Evolutionary conservation across 1,284 basidiomycete genomes (phyloP), one percentile per base, ranked within the genome.

Genomic region (Fomitopsis schrenkii): DNA sequence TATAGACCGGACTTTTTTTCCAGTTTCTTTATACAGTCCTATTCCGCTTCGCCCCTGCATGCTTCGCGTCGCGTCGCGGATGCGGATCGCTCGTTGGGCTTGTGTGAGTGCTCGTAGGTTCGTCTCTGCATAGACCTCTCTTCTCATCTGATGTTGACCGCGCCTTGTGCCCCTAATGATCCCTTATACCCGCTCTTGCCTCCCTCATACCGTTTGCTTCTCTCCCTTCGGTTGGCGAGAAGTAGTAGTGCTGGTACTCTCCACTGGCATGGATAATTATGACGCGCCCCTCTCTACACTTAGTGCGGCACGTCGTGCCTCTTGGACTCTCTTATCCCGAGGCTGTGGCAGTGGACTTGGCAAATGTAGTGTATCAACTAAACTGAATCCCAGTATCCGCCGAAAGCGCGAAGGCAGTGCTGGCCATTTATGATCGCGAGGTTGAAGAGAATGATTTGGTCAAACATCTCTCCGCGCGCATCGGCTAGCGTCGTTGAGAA

Each of bases 81-180:
- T 28, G 22, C 14, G 22, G 46, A 52, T 38, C 22, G 58, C 28
- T 54, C 38, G 26, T 35, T 33, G 58, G 58, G 50, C 52, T 55
- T 59, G 58, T 28, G 35, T 59, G 52, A 59, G 58, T 59, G 46
- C 46, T 55, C 48, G 19, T 28, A 54, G 38, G 58, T 50, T 41
- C 46, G 46, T 48, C 9, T 33, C 42, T 45, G 42, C 19, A 50
- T 59, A 28, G 45, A 40, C 22, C 30, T 42, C 45, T 52, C 48
- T 41, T 59, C n/a, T 38, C n/a, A 7, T 44, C 35, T 33, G 30
- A 33, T 5, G 30, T 33, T 33, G 30, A 33, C 8, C 38, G 8
- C 46, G 26, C 46, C 22, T 7, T 52, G 57, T 33, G 55, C 38
- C 40, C 46, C 35, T 35, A 19, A 22, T 56, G 38, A 40, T 15